Conservation (phyloP, 2,329 filamentous ascomycete genomes). For the Apiospora rasikravindrae region DNA sequence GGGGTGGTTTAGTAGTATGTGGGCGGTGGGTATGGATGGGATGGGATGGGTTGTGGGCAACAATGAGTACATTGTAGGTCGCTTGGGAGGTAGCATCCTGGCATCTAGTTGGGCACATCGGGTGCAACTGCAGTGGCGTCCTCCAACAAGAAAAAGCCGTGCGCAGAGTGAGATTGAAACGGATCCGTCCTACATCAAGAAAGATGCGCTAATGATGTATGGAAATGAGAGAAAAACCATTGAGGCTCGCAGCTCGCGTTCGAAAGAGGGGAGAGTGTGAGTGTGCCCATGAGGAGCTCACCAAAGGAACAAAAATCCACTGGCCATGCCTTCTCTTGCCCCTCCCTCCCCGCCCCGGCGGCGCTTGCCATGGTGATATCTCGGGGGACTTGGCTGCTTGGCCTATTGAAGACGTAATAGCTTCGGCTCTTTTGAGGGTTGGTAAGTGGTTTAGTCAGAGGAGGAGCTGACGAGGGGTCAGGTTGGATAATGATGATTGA, state of each 20-base stretch:
- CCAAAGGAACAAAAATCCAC: background rate
- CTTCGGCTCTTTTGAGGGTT: background rate
- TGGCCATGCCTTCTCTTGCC: background rate
- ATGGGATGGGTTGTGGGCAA: too few species aligned
- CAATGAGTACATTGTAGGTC: background rate
- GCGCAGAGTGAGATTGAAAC: too few species aligned
- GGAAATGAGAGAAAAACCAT: too few species aligned
- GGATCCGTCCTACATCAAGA: too few species aligned
- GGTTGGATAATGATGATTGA: background rate
- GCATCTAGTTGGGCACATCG: background rate
- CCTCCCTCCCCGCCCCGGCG: background rate
- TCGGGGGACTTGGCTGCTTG: constrained; percentile 15
- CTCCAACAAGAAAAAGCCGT: too few species aligned
- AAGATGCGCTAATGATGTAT: too few species aligned
- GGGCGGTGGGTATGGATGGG: too few species aligned
- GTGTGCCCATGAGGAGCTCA: too few species aligned
- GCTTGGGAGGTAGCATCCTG: too few species aligned
- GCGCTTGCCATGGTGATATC: constrained; percentile 17
- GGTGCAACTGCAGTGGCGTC: too few species aligned
- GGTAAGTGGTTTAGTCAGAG: background rate
- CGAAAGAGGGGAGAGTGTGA: background rate
- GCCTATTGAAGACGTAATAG: constrained; percentile 17
- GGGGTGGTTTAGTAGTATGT: background rate
- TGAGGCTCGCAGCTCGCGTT: too few species aligned
- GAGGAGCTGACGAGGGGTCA: background rate